phyloP scores from a whole-genome alignment of 2,329 filamentous ascomycete species.

The Colletotrichum viniferum region DNA sequence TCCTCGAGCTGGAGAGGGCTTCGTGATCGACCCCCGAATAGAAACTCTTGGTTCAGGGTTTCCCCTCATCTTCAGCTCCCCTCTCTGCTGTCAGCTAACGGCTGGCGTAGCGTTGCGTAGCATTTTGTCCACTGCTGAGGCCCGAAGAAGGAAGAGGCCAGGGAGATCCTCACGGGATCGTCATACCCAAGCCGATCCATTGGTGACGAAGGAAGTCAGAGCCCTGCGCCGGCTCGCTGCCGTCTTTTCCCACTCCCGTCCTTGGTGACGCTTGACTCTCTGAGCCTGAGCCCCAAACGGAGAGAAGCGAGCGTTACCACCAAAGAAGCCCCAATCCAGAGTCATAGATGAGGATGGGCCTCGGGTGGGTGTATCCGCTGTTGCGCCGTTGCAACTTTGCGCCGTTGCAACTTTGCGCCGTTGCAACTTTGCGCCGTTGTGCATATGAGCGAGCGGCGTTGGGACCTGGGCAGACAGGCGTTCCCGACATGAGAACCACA shows the following conservation, averaged over 20 bases:
- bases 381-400: neutral
- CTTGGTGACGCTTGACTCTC: neutral
- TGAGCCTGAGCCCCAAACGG: neutral
- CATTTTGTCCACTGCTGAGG: slow-evolving; percentile 2
- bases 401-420: neutral
- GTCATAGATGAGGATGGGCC: neutral
- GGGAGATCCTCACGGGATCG: slow-evolving; percentile 20
- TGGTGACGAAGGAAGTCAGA: neutral
- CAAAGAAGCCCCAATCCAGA: neutral
- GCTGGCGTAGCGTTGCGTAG: neutral
- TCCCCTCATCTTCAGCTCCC: slow-evolving; percentile 16
- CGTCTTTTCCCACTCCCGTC: neutral
- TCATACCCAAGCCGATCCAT: slow-evolving; percentile 10
- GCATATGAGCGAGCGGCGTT: neutral
- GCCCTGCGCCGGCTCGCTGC: neutral
- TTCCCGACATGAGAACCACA: neutral
- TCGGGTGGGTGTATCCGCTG: neutral
- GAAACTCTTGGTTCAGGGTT: slow-evolving; percentile 10
- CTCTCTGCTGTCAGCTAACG: neutral
- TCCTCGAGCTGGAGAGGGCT: neutral
- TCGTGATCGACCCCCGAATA: slow-evolving; percentile 11
- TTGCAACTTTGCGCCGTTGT: neutral
- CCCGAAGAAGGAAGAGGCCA: slow-evolving; percentile 5
- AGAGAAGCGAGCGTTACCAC: neutral
- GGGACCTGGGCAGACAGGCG: neutral